phyloP scores from a whole-genome alignment of 176 grass and related monocot genomes.

The Aegilops sharonensis region DNA sequence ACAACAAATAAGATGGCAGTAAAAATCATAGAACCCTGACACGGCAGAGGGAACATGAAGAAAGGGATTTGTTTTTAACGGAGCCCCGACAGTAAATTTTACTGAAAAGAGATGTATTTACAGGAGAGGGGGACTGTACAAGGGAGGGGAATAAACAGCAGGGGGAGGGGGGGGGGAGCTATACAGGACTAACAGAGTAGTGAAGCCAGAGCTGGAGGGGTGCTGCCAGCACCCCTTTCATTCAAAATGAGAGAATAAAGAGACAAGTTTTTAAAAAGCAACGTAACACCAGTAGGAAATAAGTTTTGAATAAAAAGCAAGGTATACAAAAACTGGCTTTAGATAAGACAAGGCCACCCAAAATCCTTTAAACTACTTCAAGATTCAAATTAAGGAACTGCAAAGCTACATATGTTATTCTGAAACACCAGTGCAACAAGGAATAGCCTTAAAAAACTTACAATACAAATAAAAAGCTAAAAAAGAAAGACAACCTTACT shows the following conservation, averaged over 20 bases:
- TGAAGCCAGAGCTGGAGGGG: background rate
- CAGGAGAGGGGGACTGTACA: background rate
- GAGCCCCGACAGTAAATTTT: background rate
- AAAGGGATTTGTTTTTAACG: background rate
- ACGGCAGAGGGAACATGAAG: background rate
- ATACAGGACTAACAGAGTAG: background rate
- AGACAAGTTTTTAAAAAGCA: background rate
- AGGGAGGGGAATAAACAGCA: too few species aligned
- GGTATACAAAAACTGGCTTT: background rate
- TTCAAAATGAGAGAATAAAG: background rate
- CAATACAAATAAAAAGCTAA: background rate
- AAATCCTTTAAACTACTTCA: constrained; percentile 16
- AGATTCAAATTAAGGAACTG: constrained; percentile 2
- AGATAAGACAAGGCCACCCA: background rate
- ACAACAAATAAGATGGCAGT: background rate
- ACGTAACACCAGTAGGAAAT: background rate
- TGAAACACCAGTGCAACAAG: background rate
- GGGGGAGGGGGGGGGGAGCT: too few species aligned
- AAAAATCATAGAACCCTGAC: background rate
- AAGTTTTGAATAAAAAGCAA: background rate
- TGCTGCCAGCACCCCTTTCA: background rate
- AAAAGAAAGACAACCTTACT: background rate
- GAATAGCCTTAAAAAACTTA: background rate
- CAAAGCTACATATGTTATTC: background rate
- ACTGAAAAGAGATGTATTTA: background rate